Evolutionary conservation across 768 basidiomycete species (phyloP).

Genomic region (Pisolithus sp.): DNA sequence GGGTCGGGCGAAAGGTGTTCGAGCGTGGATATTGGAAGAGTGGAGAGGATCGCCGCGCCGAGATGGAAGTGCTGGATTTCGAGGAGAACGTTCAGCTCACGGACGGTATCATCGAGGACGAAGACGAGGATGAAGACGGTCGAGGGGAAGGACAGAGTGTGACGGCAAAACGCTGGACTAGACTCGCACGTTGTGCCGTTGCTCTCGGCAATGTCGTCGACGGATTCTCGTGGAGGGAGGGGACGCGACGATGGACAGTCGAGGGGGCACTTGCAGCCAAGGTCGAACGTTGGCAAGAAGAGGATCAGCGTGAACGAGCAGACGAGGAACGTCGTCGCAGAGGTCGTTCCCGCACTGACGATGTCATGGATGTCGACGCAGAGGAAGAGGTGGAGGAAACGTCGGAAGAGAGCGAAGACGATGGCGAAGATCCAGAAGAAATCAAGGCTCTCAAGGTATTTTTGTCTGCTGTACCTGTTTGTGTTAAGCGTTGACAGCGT

Average conservation of each 20-base stretch:
- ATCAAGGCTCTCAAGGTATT: conserved; percentile 76
- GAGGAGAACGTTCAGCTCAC: conserved; percentile 50
- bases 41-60: conserved; percentile 57
- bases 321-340: conserved; percentile 62
- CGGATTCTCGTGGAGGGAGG: conserved; percentile 65
- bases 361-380: conserved; percentile 66
- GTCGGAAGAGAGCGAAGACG: conserved; percentile 40
- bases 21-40: conserved; percentile 93
- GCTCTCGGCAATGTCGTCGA: conserved; percentile 63
- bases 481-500: neutral
- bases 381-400: conserved; percentile 47
- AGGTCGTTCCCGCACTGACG: conserved; percentile 58
- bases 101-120: conserved; percentile 83
- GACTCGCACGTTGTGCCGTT: conserved; percentile 65
- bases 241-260: conserved; percentile 55
- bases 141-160: conserved; percentile 23
- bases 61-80: conserved; percentile 74
- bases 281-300: conserved; percentile 60
- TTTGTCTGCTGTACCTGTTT: neutral
- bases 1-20: conserved; percentile 86
- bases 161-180: conserved; percentile 61
- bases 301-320: conserved; percentile 59
- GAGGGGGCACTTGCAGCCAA: conserved; percentile 64
- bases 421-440: conserved; percentile 64
- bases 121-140: conserved; percentile 47